Percentiles rank a stretch among this genome's conserved stretches.
phyloP scores from a whole-genome alignment of 75 land plant genomes.

The Azolla pinnata region DNA sequence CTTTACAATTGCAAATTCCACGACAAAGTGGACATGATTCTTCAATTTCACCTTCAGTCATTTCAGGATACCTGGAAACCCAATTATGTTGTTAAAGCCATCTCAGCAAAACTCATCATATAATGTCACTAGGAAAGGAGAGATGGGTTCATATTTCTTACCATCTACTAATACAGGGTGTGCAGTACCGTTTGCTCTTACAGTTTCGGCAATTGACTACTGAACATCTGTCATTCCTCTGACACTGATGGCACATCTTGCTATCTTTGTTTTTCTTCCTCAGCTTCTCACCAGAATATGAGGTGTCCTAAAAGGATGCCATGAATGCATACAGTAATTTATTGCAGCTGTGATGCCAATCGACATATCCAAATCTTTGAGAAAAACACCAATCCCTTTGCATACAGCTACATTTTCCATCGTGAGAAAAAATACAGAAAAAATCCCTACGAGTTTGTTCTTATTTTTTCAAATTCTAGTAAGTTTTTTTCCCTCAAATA shows the following conservation, averaged over 20 bases:
- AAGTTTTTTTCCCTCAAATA: no score
- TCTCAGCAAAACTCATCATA: not conserved
- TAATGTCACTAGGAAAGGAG: not conserved
- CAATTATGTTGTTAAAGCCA: not conserved
- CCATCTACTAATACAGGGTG: constrained; percentile 55
- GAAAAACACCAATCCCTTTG: no score
- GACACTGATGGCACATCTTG: constrained; percentile 79
- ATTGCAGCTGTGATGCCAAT: no score
- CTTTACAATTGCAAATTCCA: constrained; percentile 58
- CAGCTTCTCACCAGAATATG: no score
- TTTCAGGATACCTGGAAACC: constrained; percentile 36
- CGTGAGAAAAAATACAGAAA: no score
- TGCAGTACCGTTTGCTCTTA: constrained; percentile 54
- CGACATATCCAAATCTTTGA: no score
- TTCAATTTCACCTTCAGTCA: constrained; percentile 27
- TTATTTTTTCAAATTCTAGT: no score
- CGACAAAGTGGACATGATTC: constrained; percentile 47
- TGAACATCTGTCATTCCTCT: constrained; percentile 77
- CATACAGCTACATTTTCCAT: no score
- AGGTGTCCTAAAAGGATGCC: no score
- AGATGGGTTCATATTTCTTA: constrained; percentile 10
- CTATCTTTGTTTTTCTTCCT: constrained; percentile 19
- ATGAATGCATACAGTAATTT: no score
- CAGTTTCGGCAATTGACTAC: constrained; percentile 58
- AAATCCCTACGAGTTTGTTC: no score